Percentiles rank a stretch among this genome's conserved stretches.
phyloP scores from a whole-genome alignment of 495 filamentous ascomycete genomes.

The Tuber umbilicatum region DNA sequence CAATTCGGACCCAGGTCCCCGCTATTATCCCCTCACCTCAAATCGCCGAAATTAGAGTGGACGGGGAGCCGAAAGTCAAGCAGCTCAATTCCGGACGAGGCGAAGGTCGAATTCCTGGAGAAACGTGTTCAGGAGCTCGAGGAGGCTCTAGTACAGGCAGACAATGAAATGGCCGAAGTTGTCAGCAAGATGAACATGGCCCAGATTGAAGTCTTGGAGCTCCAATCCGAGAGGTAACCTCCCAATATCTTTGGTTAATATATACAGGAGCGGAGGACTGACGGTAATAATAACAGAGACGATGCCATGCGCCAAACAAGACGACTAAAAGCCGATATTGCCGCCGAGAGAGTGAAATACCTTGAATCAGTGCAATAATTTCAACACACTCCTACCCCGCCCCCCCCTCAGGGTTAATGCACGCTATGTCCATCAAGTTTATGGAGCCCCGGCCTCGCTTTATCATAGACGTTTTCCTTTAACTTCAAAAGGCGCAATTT shows the following conservation, averaged over 20 bases:
- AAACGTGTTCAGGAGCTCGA: slow-evolving; percentile 74
- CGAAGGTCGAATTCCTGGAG: slow-evolving; percentile 66
- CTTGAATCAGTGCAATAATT: slow-evolving; percentile 24
- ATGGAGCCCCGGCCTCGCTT: not conserved
- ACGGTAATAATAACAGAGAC: slow-evolving; percentile 52
- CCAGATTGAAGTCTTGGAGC: slow-evolving; percentile 85
- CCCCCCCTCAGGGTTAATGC: not conserved
- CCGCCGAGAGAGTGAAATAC: slow-evolving; percentile 37
- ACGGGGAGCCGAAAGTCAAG: slow-evolving; percentile 50
- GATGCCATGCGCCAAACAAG: slow-evolving; percentile 77
- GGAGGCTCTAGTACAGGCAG: slow-evolving; percentile 69
- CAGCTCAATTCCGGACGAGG: slow-evolving; percentile 51
- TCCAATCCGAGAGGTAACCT: slow-evolving; percentile 77
- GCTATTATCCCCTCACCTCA: slow-evolving; percentile 50
- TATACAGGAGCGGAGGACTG: not conserved
- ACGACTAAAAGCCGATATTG: slow-evolving; percentile 61
- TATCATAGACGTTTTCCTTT: not conserved
- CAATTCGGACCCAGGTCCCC: slow-evolving; percentile 52
- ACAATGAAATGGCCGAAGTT: slow-evolving; percentile 90
- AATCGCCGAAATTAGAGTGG: slow-evolving; percentile 44
- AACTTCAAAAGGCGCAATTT: not conserved
- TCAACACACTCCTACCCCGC: not conserved
- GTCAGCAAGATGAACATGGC: slow-evolving; percentile 85
- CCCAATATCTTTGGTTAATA: slow-evolving; percentile 2
- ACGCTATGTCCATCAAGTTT: not conserved